Conservation (phyloP, 331 rosid genomes). For the Rosa hybrid region DNA sequence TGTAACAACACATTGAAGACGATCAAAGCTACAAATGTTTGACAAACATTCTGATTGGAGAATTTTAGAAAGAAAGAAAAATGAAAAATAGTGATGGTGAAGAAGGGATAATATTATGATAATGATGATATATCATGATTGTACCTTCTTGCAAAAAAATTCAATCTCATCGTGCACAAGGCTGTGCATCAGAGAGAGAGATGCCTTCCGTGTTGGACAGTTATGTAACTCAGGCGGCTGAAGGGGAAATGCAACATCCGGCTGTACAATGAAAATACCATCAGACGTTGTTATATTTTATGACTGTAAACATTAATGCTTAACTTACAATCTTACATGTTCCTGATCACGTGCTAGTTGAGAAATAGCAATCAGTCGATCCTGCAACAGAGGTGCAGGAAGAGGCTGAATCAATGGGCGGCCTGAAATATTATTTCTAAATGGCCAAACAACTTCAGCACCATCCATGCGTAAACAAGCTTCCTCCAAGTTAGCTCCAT, state of each 20-base stretch:
- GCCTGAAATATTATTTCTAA: conserved; percentile 70
- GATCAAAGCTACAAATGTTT: conserved; percentile 30
- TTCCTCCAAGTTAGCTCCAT: conserved; percentile 89
- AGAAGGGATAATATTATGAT: background rate
- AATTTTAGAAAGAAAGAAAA: background rate
- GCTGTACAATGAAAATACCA: conserved; percentile 57
- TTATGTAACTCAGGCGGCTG: conserved; percentile 73
- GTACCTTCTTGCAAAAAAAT: conserved; percentile 81
- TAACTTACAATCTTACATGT: conserved; percentile 75
- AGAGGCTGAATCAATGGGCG: conserved; percentile 83
- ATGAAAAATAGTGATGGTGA: background rate
- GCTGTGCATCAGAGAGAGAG: conserved; percentile 69
- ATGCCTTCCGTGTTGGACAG: conserved; percentile 52
- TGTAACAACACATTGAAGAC: conserved; percentile 28
- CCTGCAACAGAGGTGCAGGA: conserved; percentile 86
- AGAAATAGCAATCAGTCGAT: conserved; percentile 83
- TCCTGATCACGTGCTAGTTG: conserved; percentile 95
- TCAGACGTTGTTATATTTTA: conserved; percentile 20
- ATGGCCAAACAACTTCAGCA: conserved; percentile 98
- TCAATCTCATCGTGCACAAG: conserved; percentile 86
- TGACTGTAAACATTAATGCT: conserved; percentile 20
- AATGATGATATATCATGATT: conserved; percentile 7
- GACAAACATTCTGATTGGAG: conserved; percentile 17
- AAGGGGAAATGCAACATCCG: conserved; percentile 84
- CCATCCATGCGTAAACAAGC: conserved; percentile 86